Evolutionary conservation across 345 rosid species (phyloP), one percentile per base, ranked within the genome.

Genomic region (Hibiscus trionum): DNA sequence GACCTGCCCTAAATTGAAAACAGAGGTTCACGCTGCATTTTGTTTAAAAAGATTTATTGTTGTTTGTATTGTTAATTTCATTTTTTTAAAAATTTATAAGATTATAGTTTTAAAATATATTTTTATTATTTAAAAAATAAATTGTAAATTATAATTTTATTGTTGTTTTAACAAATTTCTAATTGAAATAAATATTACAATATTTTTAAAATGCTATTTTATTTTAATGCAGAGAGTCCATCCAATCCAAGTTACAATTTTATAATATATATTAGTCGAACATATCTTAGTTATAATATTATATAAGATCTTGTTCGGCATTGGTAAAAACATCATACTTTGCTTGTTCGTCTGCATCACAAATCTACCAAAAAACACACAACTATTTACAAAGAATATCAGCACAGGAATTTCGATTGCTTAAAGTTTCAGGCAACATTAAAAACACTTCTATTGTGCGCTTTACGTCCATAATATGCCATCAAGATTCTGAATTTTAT

Each of bases 1-100:
- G 82, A 76, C 72, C 80, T 78, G 21, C 91, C 90, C 74, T 87
- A 0, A 82, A 80, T 49, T 87, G 94, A 91, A 58, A 69, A 5
- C 91, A 86, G 59, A 80, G 94, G 68, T 86, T 76, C 29, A 73
- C 67, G 4, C 35, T 31, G 35, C 35, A 31, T 31, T 31, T 3
- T 31, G 35, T 31, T 31, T 31, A 31, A 31, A 31, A 31, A 31
- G 35, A 31, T 31, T 31, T 3, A 31, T 31, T 31, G 35, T 31
- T 31, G 35, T 31, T 31, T 35, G 5, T 35, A 35, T 35, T 35
- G 7, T 35, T 35, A 35, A 35, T 35, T 35, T 35, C 37, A 35
- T 35, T 35, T 35, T 31, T 3, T 27, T 0, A 27, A 27, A 27
- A 27, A 31, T 1, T 3, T 31, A 31, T 31, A 35, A 35, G 7